Percentiles rank a stretch among this genome's conserved stretches.
These are phyloP conservation scores for Monilinia laxa DNA, from an alignment of 2,329 filamentous ascomycete genomes.

Conservation along the genomic window DNA sequence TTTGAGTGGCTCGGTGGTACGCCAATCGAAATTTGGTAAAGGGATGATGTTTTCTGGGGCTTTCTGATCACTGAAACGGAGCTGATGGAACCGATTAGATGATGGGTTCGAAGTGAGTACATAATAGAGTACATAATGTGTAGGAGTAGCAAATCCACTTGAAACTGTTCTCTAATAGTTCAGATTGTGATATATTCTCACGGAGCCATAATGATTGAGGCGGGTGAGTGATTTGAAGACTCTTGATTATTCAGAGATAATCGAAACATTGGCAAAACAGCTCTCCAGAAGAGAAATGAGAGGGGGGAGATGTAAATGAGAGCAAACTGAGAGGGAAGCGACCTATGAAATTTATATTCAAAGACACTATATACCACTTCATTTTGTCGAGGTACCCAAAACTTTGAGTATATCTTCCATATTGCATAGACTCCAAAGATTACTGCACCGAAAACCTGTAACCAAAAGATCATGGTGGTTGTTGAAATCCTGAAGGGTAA, in stretches of 20 bases:
- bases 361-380: neutral
- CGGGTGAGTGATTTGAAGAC: neutral
- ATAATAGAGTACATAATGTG: neutral
- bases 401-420: conserved; percentile 10
- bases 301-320: neutral
- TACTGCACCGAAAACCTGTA: conserved; percentile 1
- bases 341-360: neutral
- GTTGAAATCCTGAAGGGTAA: neutral
- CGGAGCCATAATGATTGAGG: too few relatives aligned
- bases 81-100: conserved; percentile 7
- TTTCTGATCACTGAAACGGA: neutral
- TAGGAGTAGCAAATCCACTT: neutral
- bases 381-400: neutral
- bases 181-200: neutral
- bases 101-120: neutral
- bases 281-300: too few relatives aligned
- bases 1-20: conserved; percentile 51
- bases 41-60: conserved; percentile 34
- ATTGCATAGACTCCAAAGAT: neutral
- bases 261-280: too few relatives aligned
- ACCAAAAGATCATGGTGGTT: conserved; percentile 3
- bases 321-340: neutral
- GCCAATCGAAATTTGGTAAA: conserved; percentile 51
- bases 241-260: neutral
- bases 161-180: neutral